Evolutionary conservation across 305 asterid species (phyloP).

Genomic region (Coffea humblotiana): DNA sequence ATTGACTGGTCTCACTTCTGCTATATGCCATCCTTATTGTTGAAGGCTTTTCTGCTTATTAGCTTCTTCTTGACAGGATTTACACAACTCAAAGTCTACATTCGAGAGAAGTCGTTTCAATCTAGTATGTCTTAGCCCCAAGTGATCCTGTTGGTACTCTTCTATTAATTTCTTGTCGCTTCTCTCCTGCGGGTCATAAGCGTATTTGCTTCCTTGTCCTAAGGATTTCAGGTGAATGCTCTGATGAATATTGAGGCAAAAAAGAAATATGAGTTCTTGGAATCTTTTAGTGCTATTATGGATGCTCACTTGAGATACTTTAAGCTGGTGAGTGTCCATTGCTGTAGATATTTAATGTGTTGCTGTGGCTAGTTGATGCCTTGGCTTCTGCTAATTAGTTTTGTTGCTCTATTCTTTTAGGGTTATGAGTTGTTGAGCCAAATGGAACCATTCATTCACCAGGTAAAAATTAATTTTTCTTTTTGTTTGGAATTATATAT

Average conservation of each 20-base stretch:
- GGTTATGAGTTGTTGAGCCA: slow-evolving; percentile 82
- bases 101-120: slow-evolving; percentile 97
- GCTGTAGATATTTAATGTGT: slow-evolving; percentile 17
- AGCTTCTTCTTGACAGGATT: slow-evolving; percentile 66
- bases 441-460: slow-evolving; percentile 95
- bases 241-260: slow-evolving; percentile 84
- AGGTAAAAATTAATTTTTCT: slow-evolving; percentile 52
- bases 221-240: slow-evolving; percentile 84
- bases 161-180: slow-evolving; percentile 20
- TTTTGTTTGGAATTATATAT: neutral
- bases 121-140: slow-evolving; percentile 54
- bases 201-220: slow-evolving; percentile 42
- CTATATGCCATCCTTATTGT: slow-evolving; percentile 8
- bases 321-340: slow-evolving; percentile 64
- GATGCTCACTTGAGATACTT: slow-evolving; percentile 94
- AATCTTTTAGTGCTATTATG: slow-evolving; percentile 97
- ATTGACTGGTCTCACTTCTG: neutral
- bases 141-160: slow-evolving; percentile 20
- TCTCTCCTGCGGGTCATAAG: slow-evolving; percentile 22
- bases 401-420: slow-evolving; percentile 39
- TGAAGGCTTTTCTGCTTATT: slow-evolving; percentile 21
- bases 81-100: slow-evolving; percentile 91
- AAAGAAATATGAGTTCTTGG: slow-evolving; percentile 93
- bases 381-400: slow-evolving; percentile 25
- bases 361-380: slow-evolving; percentile 25